phyloP scores from a whole-genome alignment of 495 filamentous ascomycete species.

The Aspergillus ellipticus region DNA sequence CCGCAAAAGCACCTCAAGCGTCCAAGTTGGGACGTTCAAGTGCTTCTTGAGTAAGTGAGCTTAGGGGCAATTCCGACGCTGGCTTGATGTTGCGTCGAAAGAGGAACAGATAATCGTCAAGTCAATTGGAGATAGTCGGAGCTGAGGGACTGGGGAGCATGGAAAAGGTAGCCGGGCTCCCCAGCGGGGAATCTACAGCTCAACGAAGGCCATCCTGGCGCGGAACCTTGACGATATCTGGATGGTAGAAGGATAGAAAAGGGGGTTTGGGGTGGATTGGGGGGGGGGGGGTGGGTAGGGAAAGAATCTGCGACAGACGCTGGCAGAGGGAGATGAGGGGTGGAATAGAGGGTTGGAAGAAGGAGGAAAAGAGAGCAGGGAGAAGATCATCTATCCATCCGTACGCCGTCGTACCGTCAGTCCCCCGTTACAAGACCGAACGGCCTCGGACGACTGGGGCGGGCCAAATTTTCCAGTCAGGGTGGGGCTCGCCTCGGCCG shows the following conservation, averaged over 20 bases:
- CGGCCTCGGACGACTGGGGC: conserved; percentile 14
- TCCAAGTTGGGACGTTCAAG: conserved; percentile 34
- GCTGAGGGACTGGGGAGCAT: conserved; percentile 75
- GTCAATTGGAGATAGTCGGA: conserved; percentile 69
- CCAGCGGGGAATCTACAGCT: conserved; percentile 90
- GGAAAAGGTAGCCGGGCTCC: conserved; percentile 58
- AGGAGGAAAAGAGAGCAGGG: conserved; percentile 29
- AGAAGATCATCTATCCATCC: conserved; percentile 16
- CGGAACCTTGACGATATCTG: conserved; percentile 81
- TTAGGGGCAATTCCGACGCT: conserved; percentile 48
- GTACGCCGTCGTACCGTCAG: conserved; percentile 14
- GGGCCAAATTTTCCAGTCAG: conserved; percentile 28
- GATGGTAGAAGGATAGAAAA: conserved; percentile 28
- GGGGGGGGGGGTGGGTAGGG: conserved; percentile 36
- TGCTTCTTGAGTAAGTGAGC: conserved; percentile 41
- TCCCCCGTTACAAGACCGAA: conserved; percentile 14
- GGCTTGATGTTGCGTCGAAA: conserved; percentile 47
- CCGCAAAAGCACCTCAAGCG: conserved; percentile 40
- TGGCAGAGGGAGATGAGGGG: conserved; percentile 21
- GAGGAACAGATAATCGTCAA: conserved; percentile 72
- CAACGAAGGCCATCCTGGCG: conserved; percentile 82
- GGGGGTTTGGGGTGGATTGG: conserved; percentile 30
- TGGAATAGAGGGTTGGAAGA: conserved; percentile 24
- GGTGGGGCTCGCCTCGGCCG: conserved; percentile 9
- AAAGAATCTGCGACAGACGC: conserved; percentile 25